These are phyloP conservation scores for Pythium oligandrum DNA, from an alignment of 352 stramenopile genomes.

Conservation along the genomic window DNA sequence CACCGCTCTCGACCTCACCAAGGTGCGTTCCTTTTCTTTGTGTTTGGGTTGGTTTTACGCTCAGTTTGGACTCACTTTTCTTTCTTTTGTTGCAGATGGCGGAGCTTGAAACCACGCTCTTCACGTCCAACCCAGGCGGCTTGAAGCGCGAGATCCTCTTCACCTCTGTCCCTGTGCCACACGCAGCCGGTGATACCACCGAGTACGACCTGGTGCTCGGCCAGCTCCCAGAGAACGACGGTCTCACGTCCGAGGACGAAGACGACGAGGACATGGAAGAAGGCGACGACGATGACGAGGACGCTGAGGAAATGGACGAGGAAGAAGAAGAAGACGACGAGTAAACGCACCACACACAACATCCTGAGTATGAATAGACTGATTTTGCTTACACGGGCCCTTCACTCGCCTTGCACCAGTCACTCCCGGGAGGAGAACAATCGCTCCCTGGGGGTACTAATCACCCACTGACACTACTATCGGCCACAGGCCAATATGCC, in stretches of 20 bases:
- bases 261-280: slow-evolving; percentile 35
- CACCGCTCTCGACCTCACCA: slow-evolving; percentile 42
- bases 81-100: slow-evolving; percentile 29
- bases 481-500: neutral
- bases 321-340: slow-evolving; percentile 45
- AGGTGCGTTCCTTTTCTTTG: slow-evolving; percentile 26
- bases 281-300: slow-evolving; percentile 32
- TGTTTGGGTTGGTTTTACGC: neutral
- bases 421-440: no score
- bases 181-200: slow-evolving; percentile 66
- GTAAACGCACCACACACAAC: slow-evolving; percentile 13
- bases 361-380: slow-evolving; percentile 12
- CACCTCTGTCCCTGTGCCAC: slow-evolving; percentile 33
- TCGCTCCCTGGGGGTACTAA: no score
- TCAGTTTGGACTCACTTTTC: neutral
- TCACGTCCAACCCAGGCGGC: slow-evolving; percentile 49
- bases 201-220: slow-evolving; percentile 83
- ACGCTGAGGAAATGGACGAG: slow-evolving; percentile 31
- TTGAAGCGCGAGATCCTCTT: slow-evolving; percentile 60
- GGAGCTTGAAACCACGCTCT: slow-evolving; percentile 50
- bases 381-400: neutral
- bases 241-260: slow-evolving; percentile 67
- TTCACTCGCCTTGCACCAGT: no score
- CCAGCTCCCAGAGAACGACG: slow-evolving; percentile 72
- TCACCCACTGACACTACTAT: no score